These are phyloP conservation scores for Colletotrichum lini DNA, from an alignment of 2,329 filamentous ascomycete genomes.

Conservation along the genomic window DNA sequence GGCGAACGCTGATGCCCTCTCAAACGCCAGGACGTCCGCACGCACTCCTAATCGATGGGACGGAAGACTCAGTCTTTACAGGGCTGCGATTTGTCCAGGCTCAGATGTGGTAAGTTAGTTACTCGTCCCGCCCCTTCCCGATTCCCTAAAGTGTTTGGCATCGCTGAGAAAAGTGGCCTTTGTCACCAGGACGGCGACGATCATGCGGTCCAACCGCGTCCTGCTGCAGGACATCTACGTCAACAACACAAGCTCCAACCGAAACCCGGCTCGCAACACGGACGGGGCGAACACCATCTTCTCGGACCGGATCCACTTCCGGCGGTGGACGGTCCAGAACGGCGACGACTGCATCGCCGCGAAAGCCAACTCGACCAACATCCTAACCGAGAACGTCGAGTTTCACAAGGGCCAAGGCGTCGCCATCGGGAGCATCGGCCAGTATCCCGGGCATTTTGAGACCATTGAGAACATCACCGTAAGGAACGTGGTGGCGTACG, in stretches of 20 bases:
- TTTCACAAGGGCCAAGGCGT: too few relatives aligned
- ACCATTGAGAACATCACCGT: too few relatives aligned
- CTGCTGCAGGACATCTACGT: too few relatives aligned
- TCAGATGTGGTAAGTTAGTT: constrained; percentile 65
- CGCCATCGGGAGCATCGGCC: too few relatives aligned
- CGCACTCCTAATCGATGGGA: constrained; percentile 5
- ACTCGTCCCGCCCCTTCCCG: too few relatives aligned
- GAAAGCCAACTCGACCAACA: too few relatives aligned
- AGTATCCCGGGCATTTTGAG: too few relatives aligned
- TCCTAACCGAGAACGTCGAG: too few relatives aligned
- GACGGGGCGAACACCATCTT: constrained; percentile 66
- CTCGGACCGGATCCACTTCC: constrained; percentile 65
- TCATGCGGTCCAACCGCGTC: too few relatives aligned
- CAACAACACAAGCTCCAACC: constrained; percentile 25
- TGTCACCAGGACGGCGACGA: too few relatives aligned
- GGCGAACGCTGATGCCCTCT: fast-evolving
- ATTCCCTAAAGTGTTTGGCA: too few relatives aligned
- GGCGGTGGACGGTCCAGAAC: constrained; percentile 63
- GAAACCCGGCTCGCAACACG: constrained; percentile 53
- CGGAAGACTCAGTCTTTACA: constrained; percentile 58
- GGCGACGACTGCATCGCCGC: constrained; percentile 59
- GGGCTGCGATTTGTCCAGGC: constrained; percentile 66
- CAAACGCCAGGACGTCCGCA: background rate
- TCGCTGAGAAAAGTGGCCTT: too few relatives aligned
- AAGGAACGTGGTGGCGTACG: background rate